Base-by-base conservation (phyloP, 805 yeast genomes). In the Ogataea methanolica region DNA sequence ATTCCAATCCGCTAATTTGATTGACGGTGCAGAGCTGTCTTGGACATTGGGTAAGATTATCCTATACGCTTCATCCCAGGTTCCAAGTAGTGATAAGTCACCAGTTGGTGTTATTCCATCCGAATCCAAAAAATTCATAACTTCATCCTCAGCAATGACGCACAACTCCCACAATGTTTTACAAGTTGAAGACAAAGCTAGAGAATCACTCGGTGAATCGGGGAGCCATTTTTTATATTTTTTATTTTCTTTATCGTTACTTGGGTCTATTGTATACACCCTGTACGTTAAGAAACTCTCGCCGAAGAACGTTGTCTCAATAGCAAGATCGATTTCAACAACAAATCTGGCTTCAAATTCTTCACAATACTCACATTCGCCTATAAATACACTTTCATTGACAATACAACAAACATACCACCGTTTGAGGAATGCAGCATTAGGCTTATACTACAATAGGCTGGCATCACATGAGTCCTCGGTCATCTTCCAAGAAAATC, bases 41-140 rank as follows among this genome's bases (percentile, higher is more conserved):
- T 94, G 99, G 99, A 92, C 98, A 0, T 63, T 94, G 34, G 99
- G 99, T 5, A 84, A 86, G 59, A 89, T 91, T 26, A 62, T 94
- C 4, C 64, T 92, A 12, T 88, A 82, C 63, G 97, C 96, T 0
- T 82, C 96, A 0, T 79, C 91, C 15, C 82, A 81, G 52, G 73
- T 88, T 6, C 63, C 70, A 6, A 21, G 60, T 5, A 48, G 55
- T 6, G 59, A 56, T 11, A 42, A 33, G 3, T 26, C 31, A 9
- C 48, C 51, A 6, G 65, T 55, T 2, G 80, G 79, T 3, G 66
- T 76, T 15, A 57, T 62, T 22, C 74, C 78, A 3, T 69, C 78
- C 51, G 68, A 63, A 21, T 43, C 44, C 31, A 46, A 17, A 33
- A 49, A 46, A 26, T 39, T 33, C 12, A 40, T 22, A 11, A 42